Conservation (phyloP, 2,329 filamentous ascomycete genomes). For the Aspergillus jensenii region DNA sequence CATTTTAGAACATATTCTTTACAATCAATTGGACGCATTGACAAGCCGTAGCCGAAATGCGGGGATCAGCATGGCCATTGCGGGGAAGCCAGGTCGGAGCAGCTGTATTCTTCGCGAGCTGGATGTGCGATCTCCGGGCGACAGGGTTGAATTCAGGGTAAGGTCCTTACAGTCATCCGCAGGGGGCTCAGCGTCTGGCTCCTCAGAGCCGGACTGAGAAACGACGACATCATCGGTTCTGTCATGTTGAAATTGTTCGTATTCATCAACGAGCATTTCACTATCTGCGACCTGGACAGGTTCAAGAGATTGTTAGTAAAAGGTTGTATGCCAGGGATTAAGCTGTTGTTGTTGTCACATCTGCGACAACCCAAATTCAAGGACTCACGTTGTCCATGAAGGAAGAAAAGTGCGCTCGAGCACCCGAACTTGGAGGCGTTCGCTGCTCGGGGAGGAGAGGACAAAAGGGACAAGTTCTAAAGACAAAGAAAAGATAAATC, state of each 20-base stretch:
- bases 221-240: conserved; percentile 64
- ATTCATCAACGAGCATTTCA: conserved; percentile 63
- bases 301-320: conserved; percentile 19
- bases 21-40: not conserved
- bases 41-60: not conserved
- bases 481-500: conserved; percentile 4
- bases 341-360: not conserved
- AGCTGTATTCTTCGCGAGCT: not conserved
- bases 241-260: conserved; percentile 60
- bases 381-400: conserved; percentile 47
- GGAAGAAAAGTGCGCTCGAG: conserved; percentile 37
- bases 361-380: not conserved
- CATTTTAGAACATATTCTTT: conserved; percentile 16
- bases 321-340: not conserved
- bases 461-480: conserved; percentile 9
- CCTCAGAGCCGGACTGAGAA: conserved; percentile 59
- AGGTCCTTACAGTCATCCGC: conserved; percentile 57
- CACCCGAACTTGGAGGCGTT: conserved; percentile 27
- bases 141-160: not conserved
- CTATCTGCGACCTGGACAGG: conserved; percentile 52
- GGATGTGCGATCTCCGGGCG: not conserved
- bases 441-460: conserved; percentile 18
- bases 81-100: conserved; percentile 9
- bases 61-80: conserved; percentile 4
- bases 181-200: conserved; percentile 55